Evolutionary conservation across 106 monocot species (phyloP).

Genomic region (Hemerocallis citrina): DNA sequence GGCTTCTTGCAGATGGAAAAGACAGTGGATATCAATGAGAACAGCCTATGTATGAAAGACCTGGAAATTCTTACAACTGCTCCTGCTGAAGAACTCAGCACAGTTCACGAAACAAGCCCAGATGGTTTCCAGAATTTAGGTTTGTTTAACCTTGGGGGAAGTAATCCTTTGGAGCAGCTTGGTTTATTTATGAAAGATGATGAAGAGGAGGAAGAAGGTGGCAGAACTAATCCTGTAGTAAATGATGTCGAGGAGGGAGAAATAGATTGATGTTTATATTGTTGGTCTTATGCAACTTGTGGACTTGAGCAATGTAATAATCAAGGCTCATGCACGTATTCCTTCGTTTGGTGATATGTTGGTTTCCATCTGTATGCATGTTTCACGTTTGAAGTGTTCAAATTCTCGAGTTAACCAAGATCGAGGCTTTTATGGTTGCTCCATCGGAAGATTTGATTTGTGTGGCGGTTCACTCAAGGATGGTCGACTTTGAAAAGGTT

Average conservation of each 20-base stretch:
- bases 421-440: background rate
- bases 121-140: conserved; percentile 32
- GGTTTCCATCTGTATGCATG: background rate
- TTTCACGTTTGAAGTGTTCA: too few relatives aligned
- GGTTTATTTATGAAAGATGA: conserved; percentile 83
- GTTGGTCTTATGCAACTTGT: too few relatives aligned
- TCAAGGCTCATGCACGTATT: background rate
- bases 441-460: background rate
- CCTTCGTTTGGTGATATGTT: background rate
- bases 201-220: conserved; percentile 83
- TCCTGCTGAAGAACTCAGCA: conserved; percentile 35
- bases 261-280: conserved; percentile 65
- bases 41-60: conserved; percentile 56
- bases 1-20: conserved; percentile 62
- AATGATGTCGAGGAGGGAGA: conserved; percentile 69
- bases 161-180: conserved; percentile 81
- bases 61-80: conserved; percentile 68
- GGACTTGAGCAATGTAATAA: too few relatives aligned
- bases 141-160: conserved; percentile 51
- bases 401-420: background rate
- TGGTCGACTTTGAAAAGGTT: too few relatives aligned
- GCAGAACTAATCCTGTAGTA: background rate
- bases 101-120: conserved; percentile 46
- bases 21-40: conserved; percentile 82
- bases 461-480: too few relatives aligned